phyloP scores from a whole-genome alignment of 2,329 filamentous ascomycete genomes.

The Karstenula rhodostoma region DNA sequence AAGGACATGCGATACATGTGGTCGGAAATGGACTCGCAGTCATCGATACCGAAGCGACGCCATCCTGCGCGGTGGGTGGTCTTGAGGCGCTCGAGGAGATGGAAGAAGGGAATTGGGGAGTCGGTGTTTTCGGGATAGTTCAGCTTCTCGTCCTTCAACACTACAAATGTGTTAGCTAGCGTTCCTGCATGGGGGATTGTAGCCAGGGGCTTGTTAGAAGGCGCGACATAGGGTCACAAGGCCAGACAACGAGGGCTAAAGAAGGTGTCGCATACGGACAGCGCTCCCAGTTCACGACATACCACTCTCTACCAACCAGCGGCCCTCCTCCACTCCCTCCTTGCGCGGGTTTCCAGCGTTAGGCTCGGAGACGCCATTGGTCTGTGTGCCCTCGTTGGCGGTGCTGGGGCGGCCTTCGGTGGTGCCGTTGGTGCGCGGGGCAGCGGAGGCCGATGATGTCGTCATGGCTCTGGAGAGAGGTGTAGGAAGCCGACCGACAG shows the following conservation, averaged over 20 bases:
- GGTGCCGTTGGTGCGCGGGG: background rate
- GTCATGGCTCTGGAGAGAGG: slow-evolving; percentile 1
- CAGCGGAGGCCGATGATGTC: background rate
- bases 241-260: slow-evolving; percentile 11
- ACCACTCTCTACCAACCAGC: slow-evolving; percentile 58
- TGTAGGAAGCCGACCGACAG: background rate
- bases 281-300: slow-evolving; percentile 45
- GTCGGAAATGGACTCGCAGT: slow-evolving; percentile 90
- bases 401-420: slow-evolving; percentile 23
- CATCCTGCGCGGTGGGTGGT: slow-evolving; percentile 96
- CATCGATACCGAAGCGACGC: slow-evolving; percentile 80
- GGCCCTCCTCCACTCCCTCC: slow-evolving; percentile 27
- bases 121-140: slow-evolving; percentile 66
- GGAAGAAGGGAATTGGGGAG: slow-evolving; percentile 91
- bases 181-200: background rate
- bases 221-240: background rate
- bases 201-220: background rate
- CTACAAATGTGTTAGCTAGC: slow-evolving; percentile 47
- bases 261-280: slow-evolving; percentile 44
- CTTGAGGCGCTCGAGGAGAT: slow-evolving; percentile 92
- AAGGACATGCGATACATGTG: slow-evolving; percentile 99
- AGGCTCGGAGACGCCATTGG: slow-evolving; percentile 49
- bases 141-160: slow-evolving; percentile 69
- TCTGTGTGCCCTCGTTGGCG: slow-evolving; percentile 50
- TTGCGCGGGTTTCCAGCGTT: slow-evolving; percentile 46